Conservation (phyloP, 2,329 filamentous ascomycete species). For the Botrytis pseudocinerea region DNA sequence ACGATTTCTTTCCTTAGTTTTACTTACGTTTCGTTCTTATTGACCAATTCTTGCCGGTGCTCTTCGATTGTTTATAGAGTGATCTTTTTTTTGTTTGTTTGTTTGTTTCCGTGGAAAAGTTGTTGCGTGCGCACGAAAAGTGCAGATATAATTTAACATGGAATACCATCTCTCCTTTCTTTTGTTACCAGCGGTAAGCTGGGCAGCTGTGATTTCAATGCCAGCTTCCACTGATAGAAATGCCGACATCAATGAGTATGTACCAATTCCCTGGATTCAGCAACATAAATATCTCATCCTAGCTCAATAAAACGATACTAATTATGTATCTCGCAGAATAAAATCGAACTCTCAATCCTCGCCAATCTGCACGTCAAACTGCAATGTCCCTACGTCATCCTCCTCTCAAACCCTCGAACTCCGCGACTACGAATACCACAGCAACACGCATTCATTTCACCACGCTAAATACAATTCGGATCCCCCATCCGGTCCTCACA, state of each 20-base stretch:
- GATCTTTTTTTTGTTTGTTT: neutral
- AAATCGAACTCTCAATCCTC: neutral
- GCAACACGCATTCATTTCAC: slow-evolving; percentile 1
- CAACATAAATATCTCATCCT: neutral
- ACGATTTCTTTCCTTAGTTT: neutral
- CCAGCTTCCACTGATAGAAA: neutral
- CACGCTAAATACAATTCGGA: slow-evolving; percentile 7
- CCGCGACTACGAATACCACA: slow-evolving; percentile 11
- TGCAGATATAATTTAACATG: slow-evolving; percentile 13
- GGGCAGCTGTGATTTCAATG: slow-evolving; percentile 11
- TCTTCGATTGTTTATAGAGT: neutral
- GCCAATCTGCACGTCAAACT: neutral
- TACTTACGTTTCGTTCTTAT: neutral
- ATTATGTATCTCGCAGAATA: neutral
- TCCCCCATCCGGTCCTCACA: slow-evolving; percentile 4
- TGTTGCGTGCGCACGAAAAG: slow-evolving; percentile 12
- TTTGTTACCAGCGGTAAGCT: slow-evolving; percentile 14
- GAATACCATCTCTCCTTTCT: slow-evolving; percentile 21
- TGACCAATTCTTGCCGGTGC: neutral
- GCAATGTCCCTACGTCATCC: neutral
- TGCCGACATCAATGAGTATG: slow-evolving; percentile 8
- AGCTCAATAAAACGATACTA: neutral
- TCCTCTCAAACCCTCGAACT: slow-evolving; percentile 3
- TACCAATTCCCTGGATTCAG: neutral
- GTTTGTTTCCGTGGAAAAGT: neutral